Conservation (phyloP, 2,329 filamentous ascomycete genomes). For the Venturiaceae sp. region DNA sequence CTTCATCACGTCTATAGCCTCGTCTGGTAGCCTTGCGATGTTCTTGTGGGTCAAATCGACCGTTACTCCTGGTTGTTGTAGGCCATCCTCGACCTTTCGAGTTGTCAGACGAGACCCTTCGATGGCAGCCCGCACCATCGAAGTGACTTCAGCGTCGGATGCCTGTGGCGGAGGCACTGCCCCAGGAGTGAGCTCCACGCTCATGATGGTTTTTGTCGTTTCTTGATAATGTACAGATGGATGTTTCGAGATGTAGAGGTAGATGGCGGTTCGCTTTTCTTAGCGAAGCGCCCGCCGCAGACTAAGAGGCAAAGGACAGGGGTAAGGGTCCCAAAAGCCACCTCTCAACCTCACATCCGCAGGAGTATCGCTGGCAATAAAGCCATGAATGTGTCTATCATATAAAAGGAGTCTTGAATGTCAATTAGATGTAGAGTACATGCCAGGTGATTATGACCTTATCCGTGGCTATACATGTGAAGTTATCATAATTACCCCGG, state of each 20-base stretch:
- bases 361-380: not conserved
- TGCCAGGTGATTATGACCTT: not conserved
- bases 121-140: slow-evolving; percentile 57
- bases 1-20: slow-evolving; percentile 66
- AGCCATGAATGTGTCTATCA: not conserved
- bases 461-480: not conserved
- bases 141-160: slow-evolving; percentile 54
- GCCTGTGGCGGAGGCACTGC: not conserved
- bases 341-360: not conserved
- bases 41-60: slow-evolving; percentile 69
- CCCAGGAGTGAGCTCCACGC: slow-evolving; percentile 3
- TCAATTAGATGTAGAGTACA: not conserved
- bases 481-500: not conserved
- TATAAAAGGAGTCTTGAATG: not conserved
- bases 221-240: not conserved
- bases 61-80: slow-evolving; percentile 58
- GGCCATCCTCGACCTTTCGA: slow-evolving; percentile 39
- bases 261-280: not conserved
- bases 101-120: slow-evolving; percentile 57
- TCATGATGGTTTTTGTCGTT: slow-evolving; percentile 4
- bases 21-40: slow-evolving; percentile 61
- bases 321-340: not conserved
- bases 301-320: too few relatives aligned
- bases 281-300: too few relatives aligned
- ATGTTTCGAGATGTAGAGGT: not conserved